These are phyloP conservation scores for Phytophthora cactorum DNA, from an alignment of 352 stramenopile species.

Conservation along the genomic window DNA sequence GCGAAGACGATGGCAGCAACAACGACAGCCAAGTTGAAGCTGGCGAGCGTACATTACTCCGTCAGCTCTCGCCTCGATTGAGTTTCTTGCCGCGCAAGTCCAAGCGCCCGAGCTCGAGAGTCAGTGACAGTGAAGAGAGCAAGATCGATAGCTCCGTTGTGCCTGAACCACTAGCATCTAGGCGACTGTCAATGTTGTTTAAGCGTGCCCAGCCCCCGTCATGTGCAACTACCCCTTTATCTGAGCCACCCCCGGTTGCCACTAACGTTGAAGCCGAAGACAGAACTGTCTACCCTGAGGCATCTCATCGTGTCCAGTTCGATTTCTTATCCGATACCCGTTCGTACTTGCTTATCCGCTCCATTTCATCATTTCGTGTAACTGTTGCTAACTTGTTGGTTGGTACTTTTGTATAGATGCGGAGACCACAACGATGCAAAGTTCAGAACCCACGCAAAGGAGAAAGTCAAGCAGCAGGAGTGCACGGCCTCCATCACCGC, in stretches of 20 bases:
- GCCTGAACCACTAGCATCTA: constrained; percentile 7
- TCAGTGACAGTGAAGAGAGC: constrained; percentile 10
- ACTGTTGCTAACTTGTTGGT: neutral
- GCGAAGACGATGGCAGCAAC: neutral
- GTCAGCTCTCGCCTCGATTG: constrained; percentile 24
- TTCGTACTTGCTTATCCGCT: constrained; percentile 22
- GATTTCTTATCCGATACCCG: constrained; percentile 33
- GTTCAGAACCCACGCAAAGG: constrained; percentile 1
- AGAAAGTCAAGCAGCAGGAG: constrained; percentile 6
- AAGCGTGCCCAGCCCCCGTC: constrained; percentile 12
- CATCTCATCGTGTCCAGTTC: constrained; percentile 37
- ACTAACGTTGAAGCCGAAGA: constrained; percentile 24
- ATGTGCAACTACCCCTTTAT: neutral
- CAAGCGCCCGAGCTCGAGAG: constrained; percentile 10
- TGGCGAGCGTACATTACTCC: constrained; percentile 6
- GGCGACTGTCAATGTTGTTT: constrained; percentile 30
- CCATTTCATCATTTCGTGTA: neutral
- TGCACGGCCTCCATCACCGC: constrained; percentile 6
- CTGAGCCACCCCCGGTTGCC: neutral
- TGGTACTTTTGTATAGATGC: constrained; percentile 10
- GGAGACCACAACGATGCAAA: neutral
- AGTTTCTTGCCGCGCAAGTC: constrained; percentile 27
- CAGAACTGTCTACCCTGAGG: constrained; percentile 36
- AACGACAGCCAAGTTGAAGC: constrained; percentile 5
- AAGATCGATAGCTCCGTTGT: constrained; percentile 1